A percentile compares a stretch with the other conserved stretches of the same genome.
phyloP scores from a whole-genome alignment of 495 filamentous ascomycete species.

The Podospora didyma region DNA sequence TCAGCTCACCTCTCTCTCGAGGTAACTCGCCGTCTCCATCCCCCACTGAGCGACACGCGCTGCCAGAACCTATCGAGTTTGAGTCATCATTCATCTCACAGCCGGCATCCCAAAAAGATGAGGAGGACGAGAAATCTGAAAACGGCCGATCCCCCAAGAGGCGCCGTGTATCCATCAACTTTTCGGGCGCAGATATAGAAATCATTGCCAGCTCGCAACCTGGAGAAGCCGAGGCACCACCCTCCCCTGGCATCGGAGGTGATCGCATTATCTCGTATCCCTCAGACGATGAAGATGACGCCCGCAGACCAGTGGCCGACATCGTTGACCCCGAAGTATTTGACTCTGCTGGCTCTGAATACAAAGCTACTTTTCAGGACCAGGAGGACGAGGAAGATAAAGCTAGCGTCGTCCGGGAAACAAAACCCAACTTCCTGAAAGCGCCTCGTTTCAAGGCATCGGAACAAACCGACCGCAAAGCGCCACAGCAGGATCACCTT shows the following conservation, averaged over 20 bases:
- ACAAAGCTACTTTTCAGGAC: not conserved
- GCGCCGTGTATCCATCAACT: conserved; percentile 21
- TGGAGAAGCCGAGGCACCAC: conserved; percentile 15
- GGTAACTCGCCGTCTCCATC: conserved; percentile 11
- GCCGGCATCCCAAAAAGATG: conserved; percentile 9
- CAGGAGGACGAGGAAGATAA: not conserved
- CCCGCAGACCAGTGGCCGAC: not conserved
- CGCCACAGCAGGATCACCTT: conserved; percentile 11
- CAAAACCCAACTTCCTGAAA: conserved; percentile 29
- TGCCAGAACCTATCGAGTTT: conserved; percentile 33
- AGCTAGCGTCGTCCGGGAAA: not conserved
- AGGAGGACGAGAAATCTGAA: conserved; percentile 1
- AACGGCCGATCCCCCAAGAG: conserved; percentile 23
- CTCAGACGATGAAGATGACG: not conserved
- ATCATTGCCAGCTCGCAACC: conserved; percentile 1
- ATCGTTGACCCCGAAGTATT: not conserved
- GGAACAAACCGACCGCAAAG: conserved; percentile 19
- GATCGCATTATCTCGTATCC: conserved; percentile 6
- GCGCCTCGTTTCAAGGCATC: conserved; percentile 40
- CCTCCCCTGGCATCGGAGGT: conserved; percentile 15
- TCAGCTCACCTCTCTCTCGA: conserved; percentile 14
- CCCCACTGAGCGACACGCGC: conserved; percentile 4
- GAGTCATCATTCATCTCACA: conserved; percentile 23
- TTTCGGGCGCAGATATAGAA: conserved; percentile 12
- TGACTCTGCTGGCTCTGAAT: not conserved